These are phyloP conservation scores for Colletotrichum lini DNA, from an alignment of 2,329 filamentous ascomycete genomes.

Conservation along the genomic window DNA sequence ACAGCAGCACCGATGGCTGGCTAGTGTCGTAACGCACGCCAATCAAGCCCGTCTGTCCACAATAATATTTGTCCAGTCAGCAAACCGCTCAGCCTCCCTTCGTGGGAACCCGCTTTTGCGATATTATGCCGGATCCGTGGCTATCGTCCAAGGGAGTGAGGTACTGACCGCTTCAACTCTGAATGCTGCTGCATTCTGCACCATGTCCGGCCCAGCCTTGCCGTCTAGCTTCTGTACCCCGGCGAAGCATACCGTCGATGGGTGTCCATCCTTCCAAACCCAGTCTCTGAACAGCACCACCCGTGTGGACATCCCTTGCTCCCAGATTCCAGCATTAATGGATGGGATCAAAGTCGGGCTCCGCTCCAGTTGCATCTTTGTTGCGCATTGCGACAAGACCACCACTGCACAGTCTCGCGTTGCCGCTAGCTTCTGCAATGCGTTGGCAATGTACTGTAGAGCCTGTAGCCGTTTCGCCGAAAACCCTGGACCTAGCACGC, in stretches of 20 bases:
- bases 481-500: slow-evolving; percentile 52
- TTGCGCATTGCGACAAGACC: slow-evolving; percentile 84
- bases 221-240: slow-evolving; percentile 77
- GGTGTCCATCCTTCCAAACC: slow-evolving; percentile 64
- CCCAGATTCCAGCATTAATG: slow-evolving; percentile 84
- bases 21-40: slow-evolving; percentile 58
- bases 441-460: slow-evolving; percentile 75
- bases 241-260: slow-evolving; percentile 69
- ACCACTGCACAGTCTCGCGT: slow-evolving; percentile 81
- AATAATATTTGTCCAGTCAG: slow-evolving; percentile 29
- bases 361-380: slow-evolving; percentile 78
- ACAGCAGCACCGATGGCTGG: slow-evolving; percentile 51
- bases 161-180: slow-evolving; percentile 61
- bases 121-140: slow-evolving; percentile 26
- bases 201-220: slow-evolving; percentile 55
- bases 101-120: slow-evolving; percentile 34
- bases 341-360: slow-evolving; percentile 81
- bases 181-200: slow-evolving; percentile 65
- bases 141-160: slow-evolving; percentile 13
- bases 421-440: slow-evolving; percentile 82
- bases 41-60: slow-evolving; percentile 59
- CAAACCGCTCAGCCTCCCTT: slow-evolving; percentile 26
- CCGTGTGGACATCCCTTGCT: slow-evolving; percentile 80
- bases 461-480: slow-evolving; percentile 64
- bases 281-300: slow-evolving; percentile 87